A percentile compares a stretch with the other conserved stretches of the same genome.
Conservation (phyloP, 116 monocot genomes). For the Thalassia testudinum region DNA sequence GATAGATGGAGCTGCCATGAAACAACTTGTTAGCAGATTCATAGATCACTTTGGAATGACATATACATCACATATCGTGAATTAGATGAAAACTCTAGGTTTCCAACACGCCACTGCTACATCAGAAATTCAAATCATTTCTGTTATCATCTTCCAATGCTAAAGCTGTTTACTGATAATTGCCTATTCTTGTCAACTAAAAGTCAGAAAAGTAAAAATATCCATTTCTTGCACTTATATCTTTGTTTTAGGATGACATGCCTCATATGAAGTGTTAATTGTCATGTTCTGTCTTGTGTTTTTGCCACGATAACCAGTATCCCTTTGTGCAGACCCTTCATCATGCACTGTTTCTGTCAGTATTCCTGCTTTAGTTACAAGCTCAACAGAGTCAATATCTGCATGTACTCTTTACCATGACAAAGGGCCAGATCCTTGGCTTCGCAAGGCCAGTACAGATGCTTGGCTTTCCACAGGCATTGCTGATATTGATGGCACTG, state of each 20-base stretch:
- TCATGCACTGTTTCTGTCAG: conserved; percentile 57
- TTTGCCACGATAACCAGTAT: no score
- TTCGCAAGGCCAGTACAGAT: conserved; percentile 82
- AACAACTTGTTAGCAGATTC: background rate
- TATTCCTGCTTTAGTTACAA: conserved; percentile 36
- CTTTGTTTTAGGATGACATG: no score
- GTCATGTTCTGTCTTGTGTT: no score
- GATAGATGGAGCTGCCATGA: background rate
- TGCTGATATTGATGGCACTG: conserved; percentile 69
- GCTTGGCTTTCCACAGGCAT: conserved; percentile 95
- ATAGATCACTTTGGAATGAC: background rate
- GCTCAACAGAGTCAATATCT: conserved; percentile 39
- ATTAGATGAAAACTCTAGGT: background rate
- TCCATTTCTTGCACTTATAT: no score
- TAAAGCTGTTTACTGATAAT: no score
- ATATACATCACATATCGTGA: background rate
- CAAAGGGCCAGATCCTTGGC: conserved; percentile 87
- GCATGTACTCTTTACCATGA: conserved; percentile 92
- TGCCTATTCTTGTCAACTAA: no score
- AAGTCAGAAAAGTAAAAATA: no score
- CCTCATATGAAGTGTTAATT: no score
- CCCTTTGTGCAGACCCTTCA: conserved; percentile 39
- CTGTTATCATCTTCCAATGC: no score
- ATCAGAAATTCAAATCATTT: no score
- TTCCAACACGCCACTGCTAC: background rate